Conservation (phyloP, 75 land plant genomes). For the Gnetum montanum region DNA sequence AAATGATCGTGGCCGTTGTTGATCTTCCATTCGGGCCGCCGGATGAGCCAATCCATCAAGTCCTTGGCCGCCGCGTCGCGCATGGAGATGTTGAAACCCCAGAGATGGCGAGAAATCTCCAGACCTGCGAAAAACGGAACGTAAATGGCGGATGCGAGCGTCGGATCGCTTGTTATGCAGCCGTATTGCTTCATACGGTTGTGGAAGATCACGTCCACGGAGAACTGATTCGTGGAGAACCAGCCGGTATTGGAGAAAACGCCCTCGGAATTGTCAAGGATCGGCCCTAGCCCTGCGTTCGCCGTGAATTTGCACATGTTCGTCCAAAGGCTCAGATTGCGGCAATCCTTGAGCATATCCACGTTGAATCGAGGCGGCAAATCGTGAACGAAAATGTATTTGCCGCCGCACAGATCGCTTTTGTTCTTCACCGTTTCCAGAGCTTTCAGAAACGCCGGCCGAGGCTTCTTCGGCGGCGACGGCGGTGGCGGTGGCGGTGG, state of each 20-base stretch:
- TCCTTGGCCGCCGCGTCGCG: conserved; percentile 62
- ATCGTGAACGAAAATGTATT: conserved; percentile 80
- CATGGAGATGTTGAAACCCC: conserved; percentile 66
- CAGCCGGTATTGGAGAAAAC: conserved; percentile 76
- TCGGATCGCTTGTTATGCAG: conserved; percentile 76
- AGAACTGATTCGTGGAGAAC: conserved; percentile 95
- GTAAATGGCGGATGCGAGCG: conserved; percentile 74
- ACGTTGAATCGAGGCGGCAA: conserved; percentile 66
- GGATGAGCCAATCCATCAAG: conserved; percentile 66
- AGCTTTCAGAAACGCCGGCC: conserved; percentile 27
- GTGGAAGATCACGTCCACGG: conserved; percentile 85
- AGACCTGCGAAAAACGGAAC: conserved; percentile 97
- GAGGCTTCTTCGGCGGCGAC: not conserved
- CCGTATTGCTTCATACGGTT: conserved; percentile 91
- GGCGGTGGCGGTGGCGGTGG: not conserved
- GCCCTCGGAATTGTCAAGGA: conserved; percentile 57
- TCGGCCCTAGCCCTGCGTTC: conserved; percentile 88
- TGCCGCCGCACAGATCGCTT: conserved; percentile 78
- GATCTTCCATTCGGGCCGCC: conserved; percentile 63
- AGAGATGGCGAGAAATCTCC: conserved; percentile 75
- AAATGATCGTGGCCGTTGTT: conserved; percentile 89
- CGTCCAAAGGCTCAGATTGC: conserved; percentile 70
- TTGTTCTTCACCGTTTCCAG: conserved; percentile 31
- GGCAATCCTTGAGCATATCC: conserved; percentile 49
- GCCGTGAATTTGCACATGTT: conserved; percentile 82